Base-by-base conservation (phyloP, 2,329 filamentous ascomycete genomes). In the Periconia sp. region DNA sequence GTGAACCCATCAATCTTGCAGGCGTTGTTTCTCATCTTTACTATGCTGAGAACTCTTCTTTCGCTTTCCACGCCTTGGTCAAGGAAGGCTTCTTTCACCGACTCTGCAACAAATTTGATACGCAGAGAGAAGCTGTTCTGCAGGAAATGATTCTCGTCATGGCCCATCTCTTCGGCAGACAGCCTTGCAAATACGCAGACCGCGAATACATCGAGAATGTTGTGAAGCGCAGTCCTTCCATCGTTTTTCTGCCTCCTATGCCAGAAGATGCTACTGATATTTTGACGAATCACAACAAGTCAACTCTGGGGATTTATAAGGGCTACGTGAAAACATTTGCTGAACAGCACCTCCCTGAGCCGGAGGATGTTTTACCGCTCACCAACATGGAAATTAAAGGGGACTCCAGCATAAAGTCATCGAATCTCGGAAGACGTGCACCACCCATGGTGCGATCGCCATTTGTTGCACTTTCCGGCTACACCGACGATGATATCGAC, bases 41-140 rank as follows among this genome's bases (percentile, higher is more conserved):
- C 74, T 91, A 86, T 62, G 89, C 87, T 0, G 88, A 92, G 61
- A 90, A 89, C 62, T 84, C 86, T 0, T 85, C 84, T 6, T 92
- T 92, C 65, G 88, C 88, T 0, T 90, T 92, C 72, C 89, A 92
- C 66, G 84, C 88, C 1, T 76, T 93, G 10, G 74, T 93, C 1
- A 87, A 85, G 54, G 83, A 81, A 2, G 88, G 89, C 0, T 92
- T 89, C 64, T 88, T 92, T 67, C 81, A 85, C 57, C 71, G 77
- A 19, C 72, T 92, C 0, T 90, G 88, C 65, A 77, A 77, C 2
- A 76, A 82, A 15, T 78, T 90, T 35, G 71, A 82, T 42, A 74
- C 68, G 2, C 79, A 80, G 15, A 77, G 79, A 19, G 62, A 82
- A 15, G 59, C 70, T 0, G 80, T 85, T 0, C 68, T 88, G 2